Evolutionary conservation across 75 land plant species (phyloP).

Genomic region (Pinus tabuliformis): DNA sequence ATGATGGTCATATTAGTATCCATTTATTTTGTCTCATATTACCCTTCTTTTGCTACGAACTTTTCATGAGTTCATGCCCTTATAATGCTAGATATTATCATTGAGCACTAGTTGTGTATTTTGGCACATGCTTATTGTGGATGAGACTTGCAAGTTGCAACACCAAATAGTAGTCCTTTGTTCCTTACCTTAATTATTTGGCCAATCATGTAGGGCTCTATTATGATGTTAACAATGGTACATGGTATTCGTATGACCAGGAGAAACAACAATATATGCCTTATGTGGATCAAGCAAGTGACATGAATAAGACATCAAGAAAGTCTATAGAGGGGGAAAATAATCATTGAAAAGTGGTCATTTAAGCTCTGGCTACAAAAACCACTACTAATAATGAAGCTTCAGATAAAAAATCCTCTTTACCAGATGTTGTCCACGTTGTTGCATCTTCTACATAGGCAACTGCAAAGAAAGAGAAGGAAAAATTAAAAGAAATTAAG

Average conservation of each 20-base stretch:
- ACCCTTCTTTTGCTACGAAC: background rate
- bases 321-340: slow-evolving; percentile 35
- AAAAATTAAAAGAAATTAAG: slow-evolving; percentile 77
- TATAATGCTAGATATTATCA: background rate
- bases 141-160: background rate
- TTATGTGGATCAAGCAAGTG: slow-evolving; percentile 52
- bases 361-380: slow-evolving; percentile 80
- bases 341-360: slow-evolving; percentile 48
- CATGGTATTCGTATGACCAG: slow-evolving; percentile 90
- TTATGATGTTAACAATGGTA: slow-evolving; percentile 94
- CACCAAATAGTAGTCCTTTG: background rate
- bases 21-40: no score
- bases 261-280: slow-evolving; percentile 86
- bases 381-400: slow-evolving; percentile 23
- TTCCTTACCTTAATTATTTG: background rate
- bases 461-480: slow-evolving; percentile 94
- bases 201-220: slow-evolving; percentile 67
- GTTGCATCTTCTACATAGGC: slow-evolving; percentile 49
- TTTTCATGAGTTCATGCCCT: background rate
- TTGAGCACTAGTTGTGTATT: background rate
- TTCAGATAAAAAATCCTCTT: slow-evolving; percentile 56
- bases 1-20: no score
- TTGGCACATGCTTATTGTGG: background rate
- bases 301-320: slow-evolving; percentile 21
- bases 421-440: slow-evolving; percentile 89